phyloP scores from a whole-genome alignment of 1,139 yeast species.

The Taiozyma sp. region DNA sequence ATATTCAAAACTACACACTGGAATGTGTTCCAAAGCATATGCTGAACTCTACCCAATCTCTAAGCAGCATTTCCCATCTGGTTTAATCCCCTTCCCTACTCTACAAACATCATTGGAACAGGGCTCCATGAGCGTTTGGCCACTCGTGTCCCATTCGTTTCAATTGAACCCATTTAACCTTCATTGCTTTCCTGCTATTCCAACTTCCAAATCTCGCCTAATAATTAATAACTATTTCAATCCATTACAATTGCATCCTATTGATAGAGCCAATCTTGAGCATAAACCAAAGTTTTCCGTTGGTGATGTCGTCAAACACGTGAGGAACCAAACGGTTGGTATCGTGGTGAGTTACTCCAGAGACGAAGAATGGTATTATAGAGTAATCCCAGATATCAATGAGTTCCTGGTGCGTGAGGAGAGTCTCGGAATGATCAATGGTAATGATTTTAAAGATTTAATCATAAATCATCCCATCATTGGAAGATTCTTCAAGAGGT shows the following conservation, averaged over 20 bases:
- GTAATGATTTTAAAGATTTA: background rate
- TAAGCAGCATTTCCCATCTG: background rate
- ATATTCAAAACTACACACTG: background rate
- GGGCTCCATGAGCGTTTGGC: background rate
- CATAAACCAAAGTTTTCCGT: background rate
- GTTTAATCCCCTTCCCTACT: background rate
- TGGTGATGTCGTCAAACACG: background rate
- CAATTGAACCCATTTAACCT: background rate
- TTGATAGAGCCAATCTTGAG: background rate
- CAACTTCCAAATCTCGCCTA: background rate
- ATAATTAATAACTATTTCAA: background rate
- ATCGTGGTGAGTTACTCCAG: constrained; percentile 1
- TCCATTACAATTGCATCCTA: background rate
- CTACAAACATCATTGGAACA: background rate
- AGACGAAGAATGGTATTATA: background rate
- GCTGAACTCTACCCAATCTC: background rate
- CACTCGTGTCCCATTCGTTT: background rate
- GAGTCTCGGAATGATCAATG: background rate
- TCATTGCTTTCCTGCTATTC: background rate
- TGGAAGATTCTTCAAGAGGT: constrained; percentile 6
- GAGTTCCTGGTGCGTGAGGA: background rate
- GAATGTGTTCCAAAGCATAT: background rate
- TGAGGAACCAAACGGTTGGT: constrained; percentile 2
- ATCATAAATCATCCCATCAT: constrained; percentile 1
- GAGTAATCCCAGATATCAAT: background rate